Evolutionary conservation across 768 basidiomycete species (phyloP).

Genomic region (Russula compacta): DNA sequence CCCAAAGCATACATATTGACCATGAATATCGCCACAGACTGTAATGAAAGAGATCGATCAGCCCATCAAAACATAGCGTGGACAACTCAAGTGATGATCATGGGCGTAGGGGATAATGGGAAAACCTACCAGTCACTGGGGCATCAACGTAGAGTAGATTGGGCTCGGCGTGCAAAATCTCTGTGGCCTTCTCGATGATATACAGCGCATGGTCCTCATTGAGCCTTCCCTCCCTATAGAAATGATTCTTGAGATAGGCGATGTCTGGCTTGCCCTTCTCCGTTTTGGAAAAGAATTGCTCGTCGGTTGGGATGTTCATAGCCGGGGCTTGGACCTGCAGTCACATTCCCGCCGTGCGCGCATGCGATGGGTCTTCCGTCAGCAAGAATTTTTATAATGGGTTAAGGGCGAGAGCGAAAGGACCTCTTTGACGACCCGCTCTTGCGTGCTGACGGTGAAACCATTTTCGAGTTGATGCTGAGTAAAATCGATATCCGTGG

Average conservation of each 20-base stretch:
- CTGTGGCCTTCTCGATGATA: slow-evolving; percentile 84
- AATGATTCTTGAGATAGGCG: slow-evolving; percentile 97
- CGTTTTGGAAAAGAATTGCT: slow-evolving; percentile 82
- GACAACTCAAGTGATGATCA: slow-evolving; percentile 19
- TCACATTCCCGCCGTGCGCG: not conserved
- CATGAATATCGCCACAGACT: slow-evolving; percentile 92
- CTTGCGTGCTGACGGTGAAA: slow-evolving; percentile 81
- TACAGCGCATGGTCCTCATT: slow-evolving; percentile 93
- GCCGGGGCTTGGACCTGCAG: slow-evolving; percentile 94
- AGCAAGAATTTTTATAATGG: not conserved
- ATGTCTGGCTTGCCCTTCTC: slow-evolving; percentile 91
- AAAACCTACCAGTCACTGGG: slow-evolving; percentile 80
- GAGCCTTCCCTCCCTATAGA: slow-evolving; percentile 90
- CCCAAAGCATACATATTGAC: slow-evolving; percentile 79
- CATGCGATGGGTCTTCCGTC: not conserved
- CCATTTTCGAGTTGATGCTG: slow-evolving; percentile 92
- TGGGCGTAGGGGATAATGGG: not conserved
- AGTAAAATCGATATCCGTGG: slow-evolving; percentile 78
- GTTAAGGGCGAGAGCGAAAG: slow-evolving; percentile 20
- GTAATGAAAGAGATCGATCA: slow-evolving; percentile 25
- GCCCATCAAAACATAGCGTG: slow-evolving; percentile 12
- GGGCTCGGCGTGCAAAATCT: slow-evolving; percentile 72
- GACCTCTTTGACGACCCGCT: slow-evolving; percentile 95
- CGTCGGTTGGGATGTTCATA: slow-evolving; percentile 82
- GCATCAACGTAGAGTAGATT: slow-evolving; percentile 94